A percentile compares a stretch with the other conserved stretches of the same genome.
phyloP scores from a whole-genome alignment of 169 alveolate genomes.

The Eimeria praecox region DNA sequence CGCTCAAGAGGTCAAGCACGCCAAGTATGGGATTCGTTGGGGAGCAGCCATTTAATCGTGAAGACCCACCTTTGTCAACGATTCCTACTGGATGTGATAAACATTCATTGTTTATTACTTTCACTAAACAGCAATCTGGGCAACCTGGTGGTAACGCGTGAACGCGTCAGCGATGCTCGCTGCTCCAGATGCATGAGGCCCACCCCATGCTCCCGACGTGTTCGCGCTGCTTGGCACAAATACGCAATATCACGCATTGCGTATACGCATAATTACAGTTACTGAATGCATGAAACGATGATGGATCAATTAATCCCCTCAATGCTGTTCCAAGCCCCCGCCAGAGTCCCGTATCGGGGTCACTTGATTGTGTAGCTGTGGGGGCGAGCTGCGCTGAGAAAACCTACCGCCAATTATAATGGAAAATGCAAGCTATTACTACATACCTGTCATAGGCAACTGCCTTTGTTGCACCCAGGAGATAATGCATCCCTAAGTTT shows the following conservation, averaged over 20 bases:
- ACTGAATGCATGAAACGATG: neutral
- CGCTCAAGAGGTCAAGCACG: neutral
- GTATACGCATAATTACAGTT: neutral
- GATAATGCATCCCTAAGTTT: neutral
- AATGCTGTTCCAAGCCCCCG: neutral
- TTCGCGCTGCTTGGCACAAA: neutral
- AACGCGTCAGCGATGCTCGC: constrained; percentile 29
- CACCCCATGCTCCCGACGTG: constrained; percentile 1
- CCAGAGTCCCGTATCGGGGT: neutral
- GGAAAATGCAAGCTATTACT: neutral
- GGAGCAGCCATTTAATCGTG: neutral
- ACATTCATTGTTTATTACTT: neutral
- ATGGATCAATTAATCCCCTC: neutral
- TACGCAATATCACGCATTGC: neutral
- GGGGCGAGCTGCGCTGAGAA: neutral
- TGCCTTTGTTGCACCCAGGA: neutral
- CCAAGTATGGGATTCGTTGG: neutral
- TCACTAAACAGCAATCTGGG: neutral
- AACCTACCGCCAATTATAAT: neutral
- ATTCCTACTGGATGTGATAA: neutral
- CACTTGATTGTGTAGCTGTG: constrained; percentile 11
- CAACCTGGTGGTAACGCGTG: neutral
- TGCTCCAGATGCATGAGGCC: constrained; percentile 7
- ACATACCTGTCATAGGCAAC: neutral
- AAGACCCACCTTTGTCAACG: neutral